A percentile compares a stretch with the other conserved stretches of the same genome.
Conservation (phyloP, 495 filamentous ascomycete genomes). For the Hypoxylon subgilvum region DNA sequence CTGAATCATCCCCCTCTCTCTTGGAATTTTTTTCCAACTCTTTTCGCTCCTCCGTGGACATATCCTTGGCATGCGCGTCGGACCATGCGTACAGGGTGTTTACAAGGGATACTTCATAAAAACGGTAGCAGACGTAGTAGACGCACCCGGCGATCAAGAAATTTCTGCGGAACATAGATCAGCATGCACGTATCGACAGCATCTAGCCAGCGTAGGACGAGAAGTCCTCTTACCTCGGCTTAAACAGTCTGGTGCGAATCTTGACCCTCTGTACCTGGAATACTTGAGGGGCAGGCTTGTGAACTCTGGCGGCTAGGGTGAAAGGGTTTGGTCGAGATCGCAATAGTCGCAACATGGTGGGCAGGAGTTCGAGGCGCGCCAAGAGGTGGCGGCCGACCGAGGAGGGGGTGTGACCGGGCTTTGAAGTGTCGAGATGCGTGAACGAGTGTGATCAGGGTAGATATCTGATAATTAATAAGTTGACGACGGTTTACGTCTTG, state of each 20-base stretch:
- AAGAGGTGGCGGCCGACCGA: slow-evolving; percentile 43
- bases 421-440: neutral
- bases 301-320: slow-evolving; percentile 18
- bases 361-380: slow-evolving; percentile 42
- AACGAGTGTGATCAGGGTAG: neutral
- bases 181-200: neutral
- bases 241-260: slow-evolving; percentile 37
- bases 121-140: slow-evolving; percentile 47
- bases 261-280: slow-evolving; percentile 45
- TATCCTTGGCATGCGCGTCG: slow-evolving; percentile 26
- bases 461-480: too few species aligned
- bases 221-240: slow-evolving; percentile 13
- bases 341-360: slow-evolving; percentile 47
- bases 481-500: too few species aligned
- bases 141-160: slow-evolving; percentile 45
- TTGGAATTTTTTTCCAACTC: slow-evolving; percentile 45
- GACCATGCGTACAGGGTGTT: slow-evolving; percentile 23
- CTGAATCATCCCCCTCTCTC: too few species aligned
- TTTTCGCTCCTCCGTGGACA: slow-evolving; percentile 33
- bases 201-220: neutral
- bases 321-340: slow-evolving; percentile 35
- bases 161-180: slow-evolving; percentile 16
- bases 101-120: slow-evolving; percentile 46
- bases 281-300: slow-evolving; percentile 9
- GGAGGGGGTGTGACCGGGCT: slow-evolving; percentile 5